Base-by-base conservation (phyloP, 495 filamentous ascomycete genomes). In the Podospora comata region DNA sequence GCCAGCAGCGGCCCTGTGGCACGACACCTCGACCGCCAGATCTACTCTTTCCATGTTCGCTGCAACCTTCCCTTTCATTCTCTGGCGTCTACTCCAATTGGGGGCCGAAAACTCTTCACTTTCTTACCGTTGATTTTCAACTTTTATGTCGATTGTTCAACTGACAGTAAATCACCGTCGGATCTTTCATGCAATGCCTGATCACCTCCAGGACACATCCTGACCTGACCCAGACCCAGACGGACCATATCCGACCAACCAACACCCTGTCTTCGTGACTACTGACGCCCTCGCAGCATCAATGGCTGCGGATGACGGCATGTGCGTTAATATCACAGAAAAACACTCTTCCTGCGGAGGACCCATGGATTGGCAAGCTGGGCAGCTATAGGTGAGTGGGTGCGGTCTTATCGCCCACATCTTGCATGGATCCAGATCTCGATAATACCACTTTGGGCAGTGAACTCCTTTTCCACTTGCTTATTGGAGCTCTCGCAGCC, bases 401-500 rank as follows among this genome's bases (percentile, higher is more conserved):
- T 32, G 30, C 1, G 30, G 30, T 32, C 30, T 32, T 32, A 32
- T 32, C 30, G 30, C 30, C 32, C 30, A 48, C 61, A 63, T 44
- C 30, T 19, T 48, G 30, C 61, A 11, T 34, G 39, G 39, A 61
- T 56, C 65, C 62, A 66, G 68, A 66, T 67, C 62, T 65, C 59
- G 69, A 60, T 65, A 19, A 60, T 65, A 19, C 66, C 69, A 68
- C 61, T 58, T 55, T 59, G 68, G 69, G 69, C 69, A 64, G 66
- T 60, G 34, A 66, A n/a, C 44, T 53, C 66, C 66, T 60, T 64
- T 39, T 39, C 27, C 62, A 64, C 67, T 68, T 68, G 34, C 66
- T 68, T 59, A 60, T 68, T 68, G 68, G n/a, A 32, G 70, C 53
- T 68, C 58, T 69, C 59, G 34, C 63, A 65, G 66, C 70, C 66